Evolutionary conservation across 1,139 yeast species (phyloP), one percentile per base, ranked within the genome.

Genomic region (Geotrichum macrosporum): DNA sequence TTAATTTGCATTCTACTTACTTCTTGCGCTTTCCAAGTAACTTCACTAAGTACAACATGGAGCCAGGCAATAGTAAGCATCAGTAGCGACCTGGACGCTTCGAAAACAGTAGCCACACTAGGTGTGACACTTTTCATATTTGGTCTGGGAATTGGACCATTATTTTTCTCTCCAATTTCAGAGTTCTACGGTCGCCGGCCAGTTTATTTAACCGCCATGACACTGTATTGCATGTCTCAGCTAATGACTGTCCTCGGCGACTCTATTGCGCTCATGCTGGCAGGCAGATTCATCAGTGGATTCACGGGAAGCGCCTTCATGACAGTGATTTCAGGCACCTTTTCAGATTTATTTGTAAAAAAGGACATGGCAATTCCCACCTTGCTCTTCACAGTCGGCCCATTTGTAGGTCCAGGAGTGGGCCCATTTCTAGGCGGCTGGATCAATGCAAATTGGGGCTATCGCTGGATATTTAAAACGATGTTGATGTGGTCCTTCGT

Each of bases 401-500:
- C 89, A 1, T 82, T 84, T 60, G 65, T 81, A n/a, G 94, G 92
- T 1, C 94, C 94, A 0, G 77, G 81, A 1, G 54, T 83, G 12
- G 94, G 92, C 0, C 89, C 88, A 3, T 58, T 82, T 12, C 74
- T 81, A 5, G 77, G 83, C 36, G 89, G 87, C 1, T 81, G 81
- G 51, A 73, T 84, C 49, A 73, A 75, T 49, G 73, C 72, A 3
- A 66, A 70, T 50, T 68, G 75, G 49, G 70, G 72, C 42, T 82
- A 63, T 70, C 76, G 73, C 69, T 77, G 76, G 88, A 76, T 67
- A 64, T 78, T 78, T 44, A 77, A 83, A 70, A 78, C 80, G 12
- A 72, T 81, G 55, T 66, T 82, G 68, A 83, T 85, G 2, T 79
- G 81, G 64, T 78, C 84, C 5, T 82, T 77, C 12, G 77, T 72